These are phyloP conservation scores for Arthrobotrys pseudoclavata DNA, from an alignment of 2,329 filamentous ascomycete species.

Conservation along the genomic window DNA sequence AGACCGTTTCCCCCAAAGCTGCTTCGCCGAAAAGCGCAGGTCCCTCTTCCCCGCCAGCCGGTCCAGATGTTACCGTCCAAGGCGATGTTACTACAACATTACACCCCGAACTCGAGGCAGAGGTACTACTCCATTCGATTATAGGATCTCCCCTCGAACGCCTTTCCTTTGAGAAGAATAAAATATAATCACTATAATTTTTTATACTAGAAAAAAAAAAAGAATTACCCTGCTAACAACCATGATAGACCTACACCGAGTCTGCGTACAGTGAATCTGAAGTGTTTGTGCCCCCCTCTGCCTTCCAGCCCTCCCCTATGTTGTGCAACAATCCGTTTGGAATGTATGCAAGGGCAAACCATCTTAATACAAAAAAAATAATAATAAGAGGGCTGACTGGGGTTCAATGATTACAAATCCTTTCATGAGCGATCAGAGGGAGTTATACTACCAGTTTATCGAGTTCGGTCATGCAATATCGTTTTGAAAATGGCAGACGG, in stretches of 20 bases:
- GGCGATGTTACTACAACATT: conserved; percentile 40
- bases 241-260: conserved; percentile 15
- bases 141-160: background rate
- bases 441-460: conserved; percentile 46
- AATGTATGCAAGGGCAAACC: conserved; percentile 12
- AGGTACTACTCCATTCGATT: conserved; percentile 5
- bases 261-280: conserved; percentile 30
- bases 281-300: conserved; percentile 17
- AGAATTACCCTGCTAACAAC: conserved; percentile 7
- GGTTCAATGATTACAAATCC: background rate
- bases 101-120: conserved; percentile 33
- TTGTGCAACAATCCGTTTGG: background rate
- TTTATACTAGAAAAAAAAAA: background rate
- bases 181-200: background rate
- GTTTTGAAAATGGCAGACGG: conserved; percentile 42
- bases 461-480: conserved; percentile 36
- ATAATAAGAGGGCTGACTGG: background rate
- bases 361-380: background rate
- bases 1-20: conserved; percentile 9
- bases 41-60: conserved; percentile 12
- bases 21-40: conserved; percentile 11
- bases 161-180: background rate
- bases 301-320: conserved; percentile 2
- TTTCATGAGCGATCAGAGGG: conserved; percentile 1
- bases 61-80: conserved; percentile 9